Conservation (phyloP, 106 monocot species). For the Dendrobium nobile region DNA sequence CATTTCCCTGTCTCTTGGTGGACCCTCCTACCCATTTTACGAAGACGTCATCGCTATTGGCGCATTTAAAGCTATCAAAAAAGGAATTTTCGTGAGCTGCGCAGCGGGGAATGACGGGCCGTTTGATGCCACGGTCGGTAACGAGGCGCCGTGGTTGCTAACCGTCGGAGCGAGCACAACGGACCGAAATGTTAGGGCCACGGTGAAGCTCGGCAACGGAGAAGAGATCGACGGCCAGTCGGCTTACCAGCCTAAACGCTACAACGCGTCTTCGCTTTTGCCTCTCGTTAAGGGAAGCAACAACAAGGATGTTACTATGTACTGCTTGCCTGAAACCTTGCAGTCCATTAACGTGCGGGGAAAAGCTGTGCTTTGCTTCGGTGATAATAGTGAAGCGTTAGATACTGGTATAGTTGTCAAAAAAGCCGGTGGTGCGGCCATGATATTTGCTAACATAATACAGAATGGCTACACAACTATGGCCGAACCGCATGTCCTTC, state of each 20-base stretch:
- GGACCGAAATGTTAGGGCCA: slow-evolving; percentile 3
- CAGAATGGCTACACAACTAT: background rate
- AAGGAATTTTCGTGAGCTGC: slow-evolving; percentile 18
- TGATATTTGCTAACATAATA: background rate
- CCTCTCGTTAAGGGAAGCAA: background rate
- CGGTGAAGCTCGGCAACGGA: slow-evolving; percentile 8
- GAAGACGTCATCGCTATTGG: slow-evolving; percentile 4
- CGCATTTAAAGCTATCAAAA: background rate
- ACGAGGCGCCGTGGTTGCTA: slow-evolving; percentile 25
- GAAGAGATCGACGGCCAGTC: background rate
- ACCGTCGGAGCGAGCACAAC: slow-evolving; percentile 16
- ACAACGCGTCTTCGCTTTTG: background rate
- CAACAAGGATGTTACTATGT: background rate
- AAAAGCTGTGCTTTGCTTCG: slow-evolving; percentile 10
- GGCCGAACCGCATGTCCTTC: background rate
- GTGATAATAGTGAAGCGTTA: background rate
- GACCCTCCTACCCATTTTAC: background rate
- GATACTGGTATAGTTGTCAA: background rate
- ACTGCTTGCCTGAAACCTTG: background rate
- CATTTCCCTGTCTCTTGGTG: slow-evolving; percentile 15
- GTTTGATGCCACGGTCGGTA: background rate
- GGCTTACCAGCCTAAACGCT: background rate
- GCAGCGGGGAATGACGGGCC: slow-evolving; percentile 20
- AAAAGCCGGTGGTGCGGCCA: background rate
- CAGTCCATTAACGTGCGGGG: background rate